Evolutionary conservation across 1,284 basidiomycete genomes (phyloP).

Genomic region (Veloporphyrellus conicus): DNA sequence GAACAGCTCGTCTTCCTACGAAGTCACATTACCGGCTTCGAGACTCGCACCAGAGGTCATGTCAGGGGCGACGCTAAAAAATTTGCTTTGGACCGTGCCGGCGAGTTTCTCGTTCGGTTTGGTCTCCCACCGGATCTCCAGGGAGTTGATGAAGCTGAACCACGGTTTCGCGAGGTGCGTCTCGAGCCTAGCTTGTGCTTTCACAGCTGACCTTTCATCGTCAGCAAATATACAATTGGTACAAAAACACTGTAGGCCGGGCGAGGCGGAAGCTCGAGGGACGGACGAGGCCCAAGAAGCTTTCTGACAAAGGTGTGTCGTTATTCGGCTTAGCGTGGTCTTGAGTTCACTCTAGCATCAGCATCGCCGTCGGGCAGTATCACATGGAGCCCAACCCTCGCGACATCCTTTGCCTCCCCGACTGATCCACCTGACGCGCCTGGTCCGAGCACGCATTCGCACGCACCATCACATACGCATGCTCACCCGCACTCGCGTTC

Average conservation of each 20-base stretch:
- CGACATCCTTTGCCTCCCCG: conserved; percentile 24
- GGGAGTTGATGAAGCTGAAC: conserved; percentile 49
- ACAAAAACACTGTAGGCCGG: conserved; percentile 60
- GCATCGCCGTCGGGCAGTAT: conserved; percentile 15
- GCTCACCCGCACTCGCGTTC: not conserved
- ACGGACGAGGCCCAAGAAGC: conserved; percentile 44
- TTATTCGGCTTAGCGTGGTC: not conserved
- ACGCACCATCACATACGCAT: conserved; percentile 13
- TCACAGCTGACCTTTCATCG: not conserved
- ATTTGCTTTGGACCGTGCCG: conserved; percentile 55
- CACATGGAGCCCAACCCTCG: conserved; percentile 34
- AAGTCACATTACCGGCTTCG: conserved; percentile 47
- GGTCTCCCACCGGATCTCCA: conserved; percentile 52
- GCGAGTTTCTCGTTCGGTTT: conserved; percentile 52
- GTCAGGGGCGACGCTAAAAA: conserved; percentile 61
- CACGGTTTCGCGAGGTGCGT: conserved; percentile 52
- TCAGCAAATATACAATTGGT: conserved; percentile 67
- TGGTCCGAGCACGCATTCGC: conserved; percentile 10
- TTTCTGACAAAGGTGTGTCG: conserved; percentile 43
- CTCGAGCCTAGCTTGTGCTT: not conserved
- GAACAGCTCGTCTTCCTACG: conserved; percentile 50
- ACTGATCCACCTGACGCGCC: conserved; percentile 11
- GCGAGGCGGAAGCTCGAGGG: conserved; percentile 53
- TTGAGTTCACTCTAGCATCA: conserved; percentile 2
- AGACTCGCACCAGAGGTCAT: conserved; percentile 44